These are phyloP conservation scores for Sungouiella thailandica DNA, from an alignment of 805 yeast genomes.

Conservation along the genomic window DNA sequence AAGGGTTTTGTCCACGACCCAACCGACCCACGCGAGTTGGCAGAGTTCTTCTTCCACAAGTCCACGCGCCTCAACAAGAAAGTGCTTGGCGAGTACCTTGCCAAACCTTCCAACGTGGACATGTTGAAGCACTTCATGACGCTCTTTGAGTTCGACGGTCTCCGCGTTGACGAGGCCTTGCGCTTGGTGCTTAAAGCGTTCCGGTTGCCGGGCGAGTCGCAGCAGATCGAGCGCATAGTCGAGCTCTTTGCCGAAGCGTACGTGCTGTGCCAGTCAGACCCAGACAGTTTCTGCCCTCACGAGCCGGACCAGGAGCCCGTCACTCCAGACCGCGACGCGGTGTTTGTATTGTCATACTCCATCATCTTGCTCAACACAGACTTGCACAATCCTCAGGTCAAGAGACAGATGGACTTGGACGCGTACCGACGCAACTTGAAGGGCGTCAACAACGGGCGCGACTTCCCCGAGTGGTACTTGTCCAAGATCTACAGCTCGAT, in stretches of 20 bases:
- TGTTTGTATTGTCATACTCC: constrained; percentile 85
- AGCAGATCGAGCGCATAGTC: constrained; percentile 88
- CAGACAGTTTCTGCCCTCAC: constrained; percentile 17
- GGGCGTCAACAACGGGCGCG: constrained; percentile 70
- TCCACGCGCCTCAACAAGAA: constrained; percentile 85
- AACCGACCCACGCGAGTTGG: constrained; percentile 56
- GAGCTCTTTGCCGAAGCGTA: constrained; percentile 82
- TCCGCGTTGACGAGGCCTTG: constrained; percentile 90
- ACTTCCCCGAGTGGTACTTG: constrained; percentile 83
- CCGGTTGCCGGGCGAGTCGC: constrained; percentile 95
- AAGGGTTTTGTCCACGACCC: constrained; percentile 53
- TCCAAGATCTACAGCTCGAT: constrained; percentile 78
- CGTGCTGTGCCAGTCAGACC: constrained; percentile 51
- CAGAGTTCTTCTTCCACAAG: constrained; percentile 68
- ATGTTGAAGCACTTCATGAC: constrained; percentile 61
- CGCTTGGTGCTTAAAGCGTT: constrained; percentile 77
- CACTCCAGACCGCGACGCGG: constrained; percentile 78
- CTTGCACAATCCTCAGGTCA: constrained; percentile 86
- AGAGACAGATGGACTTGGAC: constrained; percentile 83
- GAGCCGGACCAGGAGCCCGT: constrained; percentile 36
- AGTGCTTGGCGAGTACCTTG: constrained; percentile 77
- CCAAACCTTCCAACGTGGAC: constrained; percentile 63
- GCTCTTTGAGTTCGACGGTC: constrained; percentile 66
- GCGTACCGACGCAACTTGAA: constrained; percentile 75
- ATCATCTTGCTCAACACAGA: constrained; percentile 94